Percentiles rank a stretch among this genome's conserved stretches.
phyloP scores from a whole-genome alignment of 768 basidiomycete species.

The Russula foetens region DNA sequence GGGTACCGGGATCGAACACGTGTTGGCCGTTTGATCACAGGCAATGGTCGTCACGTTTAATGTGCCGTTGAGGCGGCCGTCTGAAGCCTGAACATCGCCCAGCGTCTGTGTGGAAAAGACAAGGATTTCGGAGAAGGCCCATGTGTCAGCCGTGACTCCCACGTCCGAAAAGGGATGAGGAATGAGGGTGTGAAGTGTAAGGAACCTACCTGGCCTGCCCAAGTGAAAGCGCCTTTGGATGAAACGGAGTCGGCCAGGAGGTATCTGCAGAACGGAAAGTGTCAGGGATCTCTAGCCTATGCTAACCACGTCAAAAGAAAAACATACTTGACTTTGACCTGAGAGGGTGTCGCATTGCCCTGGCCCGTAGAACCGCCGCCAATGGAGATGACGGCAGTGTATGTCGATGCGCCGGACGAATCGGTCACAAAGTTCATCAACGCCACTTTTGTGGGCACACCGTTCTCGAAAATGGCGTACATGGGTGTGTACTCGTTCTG shows the following conservation, averaged over 20 bases:
- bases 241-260: conserved; percentile 47
- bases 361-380: conserved; percentile 36
- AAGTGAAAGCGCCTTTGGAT: conserved; percentile 58
- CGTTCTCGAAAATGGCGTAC: conserved; percentile 68
- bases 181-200: neutral
- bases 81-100: conserved; percentile 50
- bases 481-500: conserved; percentile 45
- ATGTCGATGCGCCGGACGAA: conserved; percentile 42
- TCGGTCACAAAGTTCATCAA: conserved; percentile 72
- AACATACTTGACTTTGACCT: conserved; percentile 49
- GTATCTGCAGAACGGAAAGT: conserved; percentile 34
- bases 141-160: too few relatives aligned
- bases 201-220: conserved; percentile 62
- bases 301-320: neutral
- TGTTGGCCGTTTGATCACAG: conserved; percentile 47
- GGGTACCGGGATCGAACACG: conserved; percentile 53
- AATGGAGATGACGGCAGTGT: conserved; percentile 43
- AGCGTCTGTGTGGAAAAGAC: conserved; percentile 37
- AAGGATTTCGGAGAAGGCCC: too few relatives aligned
- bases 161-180: too few relatives aligned
- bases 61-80: conserved; percentile 57
- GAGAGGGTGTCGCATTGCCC: conserved; percentile 33
- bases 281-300: neutral
- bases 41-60: conserved; percentile 48
- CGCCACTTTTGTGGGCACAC: conserved; percentile 49